Conservation (phyloP, 352 stramenopile genomes). For the Pythium rishiriense region DNA sequence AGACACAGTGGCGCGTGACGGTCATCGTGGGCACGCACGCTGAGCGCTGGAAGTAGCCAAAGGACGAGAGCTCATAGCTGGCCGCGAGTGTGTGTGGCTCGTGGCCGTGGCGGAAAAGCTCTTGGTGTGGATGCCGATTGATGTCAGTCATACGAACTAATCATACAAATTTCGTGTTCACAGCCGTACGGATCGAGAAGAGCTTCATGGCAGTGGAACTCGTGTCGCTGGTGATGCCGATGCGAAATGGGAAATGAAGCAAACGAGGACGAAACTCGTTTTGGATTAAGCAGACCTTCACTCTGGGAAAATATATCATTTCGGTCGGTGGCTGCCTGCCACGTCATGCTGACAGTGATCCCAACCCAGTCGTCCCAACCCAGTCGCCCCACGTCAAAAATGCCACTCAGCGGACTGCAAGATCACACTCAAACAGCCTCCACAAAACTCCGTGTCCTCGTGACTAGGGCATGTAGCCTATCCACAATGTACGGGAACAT, state of each 20-base stretch:
- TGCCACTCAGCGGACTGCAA: too few species aligned
- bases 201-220: background rate
- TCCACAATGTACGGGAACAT: too few species aligned
- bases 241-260: background rate
- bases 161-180: background rate
- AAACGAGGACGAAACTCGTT: background rate
- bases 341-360: slow-evolving; percentile 10
- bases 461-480: too few species aligned
- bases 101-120: background rate
- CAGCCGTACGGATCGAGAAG: slow-evolving; percentile 6
- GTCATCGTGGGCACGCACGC: background rate
- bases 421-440: too few species aligned
- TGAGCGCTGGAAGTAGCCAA: slow-evolving; percentile 7
- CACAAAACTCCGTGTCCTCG: too few species aligned
- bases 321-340: background rate
- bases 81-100: slow-evolving; percentile 3
- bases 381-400: too few species aligned
- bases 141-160: background rate
- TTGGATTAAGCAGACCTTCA: background rate
- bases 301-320: background rate
- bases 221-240: background rate
- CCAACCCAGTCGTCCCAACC: too few species aligned
- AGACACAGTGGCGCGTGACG: background rate
- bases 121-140: too few species aligned
- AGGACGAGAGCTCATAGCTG: slow-evolving; percentile 2